phyloP scores from a whole-genome alignment of 768 basidiomycete genomes.

The Saitozyma sp. region DNA sequence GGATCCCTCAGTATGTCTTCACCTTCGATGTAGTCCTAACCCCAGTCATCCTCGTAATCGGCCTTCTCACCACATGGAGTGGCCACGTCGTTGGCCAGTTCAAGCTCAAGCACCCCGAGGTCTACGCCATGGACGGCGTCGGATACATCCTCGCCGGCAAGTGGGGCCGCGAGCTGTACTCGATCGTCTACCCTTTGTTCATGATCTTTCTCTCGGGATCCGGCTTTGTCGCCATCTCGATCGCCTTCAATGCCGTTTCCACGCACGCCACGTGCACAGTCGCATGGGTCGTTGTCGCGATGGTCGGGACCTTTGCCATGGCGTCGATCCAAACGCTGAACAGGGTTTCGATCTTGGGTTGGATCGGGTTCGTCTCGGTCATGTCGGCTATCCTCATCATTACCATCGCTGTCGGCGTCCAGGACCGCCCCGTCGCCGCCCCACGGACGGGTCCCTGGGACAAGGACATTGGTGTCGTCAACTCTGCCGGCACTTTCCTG shows the following conservation, averaged over 20 bases:
- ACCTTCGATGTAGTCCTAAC: not conserved
- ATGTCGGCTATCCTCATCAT: slow-evolving; percentile 24
- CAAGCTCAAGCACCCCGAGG: slow-evolving; percentile 41
- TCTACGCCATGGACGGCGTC: slow-evolving; percentile 32
- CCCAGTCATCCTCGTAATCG: slow-evolving; percentile 25
- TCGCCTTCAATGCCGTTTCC: slow-evolving; percentile 41
- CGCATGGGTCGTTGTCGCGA: slow-evolving; percentile 31
- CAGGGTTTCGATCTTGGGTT: slow-evolving; percentile 23
- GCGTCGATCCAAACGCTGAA: slow-evolving; percentile 29
- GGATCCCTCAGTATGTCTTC: slow-evolving; percentile 28
- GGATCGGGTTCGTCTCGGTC: slow-evolving; percentile 21
- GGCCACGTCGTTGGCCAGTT: slow-evolving; percentile 32
- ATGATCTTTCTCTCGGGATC: slow-evolving; percentile 35
- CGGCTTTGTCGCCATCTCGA: slow-evolving; percentile 27
- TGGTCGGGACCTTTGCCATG: slow-evolving; percentile 21
- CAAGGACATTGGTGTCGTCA: slow-evolving; percentile 27
- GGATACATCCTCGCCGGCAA: slow-evolving; percentile 30
- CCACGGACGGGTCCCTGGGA: slow-evolving; percentile 27
- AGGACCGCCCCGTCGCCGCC: slow-evolving; percentile 31
- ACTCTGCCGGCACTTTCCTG: slow-evolving; percentile 15
- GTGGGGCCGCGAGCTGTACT: slow-evolving; percentile 33
- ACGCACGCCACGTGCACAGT: slow-evolving; percentile 40
- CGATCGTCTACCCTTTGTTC: slow-evolving; percentile 37
- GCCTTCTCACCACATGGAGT: slow-evolving; percentile 28
- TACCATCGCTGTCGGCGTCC: slow-evolving; percentile 33